Evolutionary conservation across 768 basidiomycete species (phyloP).

Genomic region (Termitomyces sp.): DNA sequence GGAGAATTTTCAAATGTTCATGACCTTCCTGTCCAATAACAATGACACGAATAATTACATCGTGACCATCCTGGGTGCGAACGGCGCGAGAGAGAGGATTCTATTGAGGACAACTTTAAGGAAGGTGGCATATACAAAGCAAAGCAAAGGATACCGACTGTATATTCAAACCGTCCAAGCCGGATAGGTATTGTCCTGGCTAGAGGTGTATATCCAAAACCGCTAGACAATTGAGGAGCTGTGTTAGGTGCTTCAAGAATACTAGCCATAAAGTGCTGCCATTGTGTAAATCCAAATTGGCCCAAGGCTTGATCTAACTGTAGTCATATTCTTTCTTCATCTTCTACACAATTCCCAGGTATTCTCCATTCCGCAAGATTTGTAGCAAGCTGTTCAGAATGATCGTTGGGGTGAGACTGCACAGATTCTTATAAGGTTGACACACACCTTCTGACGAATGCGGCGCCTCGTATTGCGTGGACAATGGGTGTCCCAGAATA

Average conservation of each 20-base stretch:
- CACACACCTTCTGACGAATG: not conserved
- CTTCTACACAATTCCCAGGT: not conserved
- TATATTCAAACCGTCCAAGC: not conserved
- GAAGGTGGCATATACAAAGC: not conserved
- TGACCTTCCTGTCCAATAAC: constrained; percentile 18
- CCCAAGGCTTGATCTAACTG: not conserved
- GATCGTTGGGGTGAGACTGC: too few relatives aligned
- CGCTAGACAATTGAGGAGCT: not conserved
- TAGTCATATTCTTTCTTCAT: constrained; percentile 1
- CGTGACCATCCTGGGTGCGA: constrained; percentile 6
- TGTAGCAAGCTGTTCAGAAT: not conserved
- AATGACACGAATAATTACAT: too few relatives aligned
- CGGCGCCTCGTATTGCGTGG: not conserved
- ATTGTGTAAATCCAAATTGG: not conserved
- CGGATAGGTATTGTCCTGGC: not conserved
- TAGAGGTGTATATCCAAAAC: not conserved
- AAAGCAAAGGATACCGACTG: not conserved
- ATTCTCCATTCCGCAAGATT: not conserved
- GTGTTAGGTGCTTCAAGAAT: not conserved
- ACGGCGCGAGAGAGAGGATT: constrained; percentile 6
- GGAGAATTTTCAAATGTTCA: constrained; percentile 22
- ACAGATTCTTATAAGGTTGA: not conserved
- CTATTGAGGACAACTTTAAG: not conserved
- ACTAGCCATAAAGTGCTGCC: not conserved
- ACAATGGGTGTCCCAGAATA: not conserved